These are phyloP conservation scores for Colletotrichum chlorophyti DNA, from an alignment of 2,329 filamentous ascomycete genomes.

Conservation along the genomic window DNA sequence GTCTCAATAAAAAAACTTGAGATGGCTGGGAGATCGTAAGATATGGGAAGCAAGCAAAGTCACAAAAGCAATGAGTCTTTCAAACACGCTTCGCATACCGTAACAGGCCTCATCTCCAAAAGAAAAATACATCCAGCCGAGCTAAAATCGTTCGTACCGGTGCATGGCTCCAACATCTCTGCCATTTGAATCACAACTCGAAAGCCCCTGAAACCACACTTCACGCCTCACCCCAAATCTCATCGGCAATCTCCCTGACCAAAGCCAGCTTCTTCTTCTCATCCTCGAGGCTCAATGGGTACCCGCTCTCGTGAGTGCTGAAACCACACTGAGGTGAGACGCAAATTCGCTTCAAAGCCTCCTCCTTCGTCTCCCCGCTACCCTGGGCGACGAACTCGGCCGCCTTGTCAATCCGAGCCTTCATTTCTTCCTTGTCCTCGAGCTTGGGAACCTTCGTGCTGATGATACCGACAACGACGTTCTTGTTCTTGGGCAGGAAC, in stretches of 20 bases:
- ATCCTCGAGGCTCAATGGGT: slow-evolving; percentile 71
- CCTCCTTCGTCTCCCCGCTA: slow-evolving; percentile 66
- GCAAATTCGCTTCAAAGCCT: slow-evolving; percentile 72
- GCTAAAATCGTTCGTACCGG: too few species aligned
- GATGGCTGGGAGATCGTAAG: too few species aligned
- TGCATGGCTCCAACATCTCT: too few species aligned
- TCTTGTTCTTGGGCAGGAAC: slow-evolving; percentile 65
- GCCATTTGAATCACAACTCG: too few species aligned
- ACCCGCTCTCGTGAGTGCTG: slow-evolving; percentile 77
- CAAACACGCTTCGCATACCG: too few species aligned
- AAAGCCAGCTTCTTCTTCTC: slow-evolving; percentile 77
- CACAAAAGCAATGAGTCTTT: too few species aligned
- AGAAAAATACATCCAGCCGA: too few species aligned
- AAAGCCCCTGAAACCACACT: too few species aligned
- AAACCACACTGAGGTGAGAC: slow-evolving; percentile 78
- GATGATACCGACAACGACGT: slow-evolving; percentile 69
- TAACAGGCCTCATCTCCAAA: too few species aligned
- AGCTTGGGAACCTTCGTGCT: slow-evolving; percentile 68
- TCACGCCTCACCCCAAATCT: slow-evolving; percentile 64
- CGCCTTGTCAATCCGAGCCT: slow-evolving; percentile 63
- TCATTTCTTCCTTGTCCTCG: slow-evolving; percentile 70
- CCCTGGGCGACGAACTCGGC: slow-evolving; percentile 76
- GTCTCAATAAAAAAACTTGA: too few species aligned
- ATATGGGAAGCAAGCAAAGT: too few species aligned
- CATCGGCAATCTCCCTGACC: slow-evolving; percentile 74